Percentiles rank a stretch among this genome's conserved stretches.
Conservation (phyloP, 169 alveolate species). For the Eimeria necatrix region DNA sequence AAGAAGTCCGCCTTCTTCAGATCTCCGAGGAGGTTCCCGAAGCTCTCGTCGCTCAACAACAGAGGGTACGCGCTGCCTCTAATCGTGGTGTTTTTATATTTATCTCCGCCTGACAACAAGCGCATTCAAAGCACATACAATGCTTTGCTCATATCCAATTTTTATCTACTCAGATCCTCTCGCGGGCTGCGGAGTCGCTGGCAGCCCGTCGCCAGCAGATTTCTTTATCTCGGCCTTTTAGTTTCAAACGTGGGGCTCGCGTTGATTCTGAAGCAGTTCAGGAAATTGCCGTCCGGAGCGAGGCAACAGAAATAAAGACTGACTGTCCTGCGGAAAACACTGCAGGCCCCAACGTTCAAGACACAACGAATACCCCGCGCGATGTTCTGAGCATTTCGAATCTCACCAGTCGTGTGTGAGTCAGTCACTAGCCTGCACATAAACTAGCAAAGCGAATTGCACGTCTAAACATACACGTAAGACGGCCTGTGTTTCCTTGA, state of each 20-base stretch:
- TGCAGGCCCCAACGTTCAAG: background rate
- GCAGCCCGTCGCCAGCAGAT: conserved; percentile 20
- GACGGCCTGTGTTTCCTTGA: background rate
- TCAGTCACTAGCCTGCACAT: background rate
- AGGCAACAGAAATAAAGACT: background rate
- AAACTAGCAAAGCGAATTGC: background rate
- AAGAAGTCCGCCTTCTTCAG: background rate
- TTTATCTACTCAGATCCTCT: background rate
- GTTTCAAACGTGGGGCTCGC: background rate
- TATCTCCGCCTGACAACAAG: no score
- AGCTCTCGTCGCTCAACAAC: conserved; percentile 6
- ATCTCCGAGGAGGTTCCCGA: background rate
- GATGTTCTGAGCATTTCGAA: background rate
- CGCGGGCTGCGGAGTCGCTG: conserved; percentile 35
- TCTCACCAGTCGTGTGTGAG: background rate
- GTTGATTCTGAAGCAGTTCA: background rate
- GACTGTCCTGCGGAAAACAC: background rate
- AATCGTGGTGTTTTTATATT: background rate
- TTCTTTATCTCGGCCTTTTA: conserved; percentile 18
- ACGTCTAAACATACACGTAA: background rate
- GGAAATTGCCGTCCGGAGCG: background rate
- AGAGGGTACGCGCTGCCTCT: conserved; percentile 1
- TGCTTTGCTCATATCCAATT: background rate
- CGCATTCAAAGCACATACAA: background rate
- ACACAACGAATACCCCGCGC: background rate